Evolutionary conservation across 2,329 filamentous ascomycete species (phyloP).

Genomic region (Alternaria ethzedia): DNA sequence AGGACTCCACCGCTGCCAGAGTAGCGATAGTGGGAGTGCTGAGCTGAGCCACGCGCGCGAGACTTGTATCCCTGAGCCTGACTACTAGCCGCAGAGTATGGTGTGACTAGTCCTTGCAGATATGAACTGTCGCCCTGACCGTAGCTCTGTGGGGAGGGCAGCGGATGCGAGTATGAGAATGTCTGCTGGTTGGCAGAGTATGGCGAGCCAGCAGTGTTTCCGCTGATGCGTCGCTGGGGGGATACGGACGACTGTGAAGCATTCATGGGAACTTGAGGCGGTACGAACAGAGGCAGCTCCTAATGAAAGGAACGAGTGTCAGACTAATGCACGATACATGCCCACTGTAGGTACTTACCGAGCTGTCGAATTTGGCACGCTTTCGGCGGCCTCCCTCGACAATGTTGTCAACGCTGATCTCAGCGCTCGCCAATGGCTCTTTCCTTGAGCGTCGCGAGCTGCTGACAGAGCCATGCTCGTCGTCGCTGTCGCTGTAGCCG

Average conservation of each 20-base stretch:
- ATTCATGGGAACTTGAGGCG: conserved; percentile 77
- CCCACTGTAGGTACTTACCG: conserved; percentile 68
- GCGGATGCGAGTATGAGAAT: conserved; percentile 75
- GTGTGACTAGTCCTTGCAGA: conserved; percentile 45
- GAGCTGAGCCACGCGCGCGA: conserved; percentile 45
- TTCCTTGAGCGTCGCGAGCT: conserved; percentile 76
- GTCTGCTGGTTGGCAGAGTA: conserved; percentile 80
- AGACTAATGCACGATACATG: conserved; percentile 25
- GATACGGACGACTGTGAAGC: conserved; percentile 98
- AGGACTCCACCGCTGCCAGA: conserved; percentile 66
- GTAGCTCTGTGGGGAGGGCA: conserved; percentile 86
- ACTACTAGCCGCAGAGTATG: conserved; percentile 44
- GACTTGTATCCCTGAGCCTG: conserved; percentile 42
- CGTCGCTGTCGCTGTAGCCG: conserved; percentile 86
- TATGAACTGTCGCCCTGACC: conserved; percentile 47
- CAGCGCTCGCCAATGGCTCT: conserved; percentile 89
- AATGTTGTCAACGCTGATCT: conserved; percentile 98
- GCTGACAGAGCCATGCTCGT: conserved; percentile 73
- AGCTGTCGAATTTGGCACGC: conserved; percentile 93
- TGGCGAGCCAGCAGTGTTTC: conserved; percentile 72
- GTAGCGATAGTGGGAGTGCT: conserved; percentile 50
- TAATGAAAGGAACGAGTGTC: conserved; percentile 52
- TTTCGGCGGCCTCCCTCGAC: conserved; percentile 96
- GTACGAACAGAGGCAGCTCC: conserved; percentile 95
- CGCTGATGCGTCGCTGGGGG: conserved; percentile 81